phyloP scores from a whole-genome alignment of 192 early-diverging fungal species.

The Piromyces finnis region DNA sequence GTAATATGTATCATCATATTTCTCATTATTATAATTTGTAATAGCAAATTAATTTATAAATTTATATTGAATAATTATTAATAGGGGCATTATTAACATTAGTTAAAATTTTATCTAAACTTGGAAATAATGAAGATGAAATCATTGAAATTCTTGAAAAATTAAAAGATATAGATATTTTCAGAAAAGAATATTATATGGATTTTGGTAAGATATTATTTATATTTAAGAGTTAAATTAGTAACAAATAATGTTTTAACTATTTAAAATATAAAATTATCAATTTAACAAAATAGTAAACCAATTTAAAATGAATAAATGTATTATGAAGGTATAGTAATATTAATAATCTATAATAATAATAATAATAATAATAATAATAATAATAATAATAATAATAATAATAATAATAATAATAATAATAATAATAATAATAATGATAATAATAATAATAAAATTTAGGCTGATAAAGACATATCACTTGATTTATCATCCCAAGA shows the following conservation, averaged over 20 bases:
- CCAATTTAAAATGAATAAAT: not conserved
- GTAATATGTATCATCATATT: too few species aligned
- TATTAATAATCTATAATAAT: too few species aligned
- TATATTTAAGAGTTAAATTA: too few species aligned
- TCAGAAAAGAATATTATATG: conserved; percentile 29
- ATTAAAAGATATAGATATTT: conserved; percentile 29
- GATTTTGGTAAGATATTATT: conserved; percentile 19
- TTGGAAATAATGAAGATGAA: conserved; percentile 15
- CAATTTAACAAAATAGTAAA: not conserved
- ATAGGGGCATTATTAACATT: conserved; percentile 41
- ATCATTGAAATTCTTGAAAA: conserved; percentile 20
- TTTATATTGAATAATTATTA: too few species aligned
- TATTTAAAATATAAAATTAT: too few species aligned
- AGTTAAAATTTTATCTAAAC: conserved; percentile 24
- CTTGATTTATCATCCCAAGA: not conserved
- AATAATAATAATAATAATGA: not conserved
- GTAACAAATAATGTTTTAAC: too few species aligned
- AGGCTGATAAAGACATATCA: not conserved
- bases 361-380: too few species aligned
- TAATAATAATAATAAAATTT: too few species aligned
- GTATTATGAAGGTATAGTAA: not conserved
- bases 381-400: not conserved
- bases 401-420: not conserved
- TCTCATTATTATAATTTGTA: too few species aligned
- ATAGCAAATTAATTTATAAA: too few species aligned